Conservation (phyloP, 1,139 yeast species). For the Starmera stellimalicola region DNA sequence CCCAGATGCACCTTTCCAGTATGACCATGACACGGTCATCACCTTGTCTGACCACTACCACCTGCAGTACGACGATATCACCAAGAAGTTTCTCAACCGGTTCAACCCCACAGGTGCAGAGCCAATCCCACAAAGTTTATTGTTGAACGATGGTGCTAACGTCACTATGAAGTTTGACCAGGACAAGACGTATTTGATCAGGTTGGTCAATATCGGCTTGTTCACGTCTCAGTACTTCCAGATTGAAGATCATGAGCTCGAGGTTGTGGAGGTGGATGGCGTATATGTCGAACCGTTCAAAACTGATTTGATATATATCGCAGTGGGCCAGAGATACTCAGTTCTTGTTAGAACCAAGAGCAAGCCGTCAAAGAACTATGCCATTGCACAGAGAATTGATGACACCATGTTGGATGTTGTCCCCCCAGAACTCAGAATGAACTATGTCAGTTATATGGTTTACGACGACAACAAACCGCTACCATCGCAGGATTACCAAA, state of each 20-base stretch:
- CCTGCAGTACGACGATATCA: slow-evolving; percentile 34
- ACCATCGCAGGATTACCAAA: slow-evolving; percentile 17
- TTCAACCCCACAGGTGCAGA: slow-evolving; percentile 81
- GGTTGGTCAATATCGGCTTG: slow-evolving; percentile 58
- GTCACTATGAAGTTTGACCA: slow-evolving; percentile 49
- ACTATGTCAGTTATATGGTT: slow-evolving; percentile 44
- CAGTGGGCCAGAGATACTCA: slow-evolving; percentile 66
- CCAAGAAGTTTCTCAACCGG: slow-evolving; percentile 40
- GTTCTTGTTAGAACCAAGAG: slow-evolving; percentile 49
- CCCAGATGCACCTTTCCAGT: slow-evolving; percentile 39
- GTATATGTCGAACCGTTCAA: slow-evolving; percentile 47
- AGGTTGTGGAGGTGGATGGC: slow-evolving; percentile 70
- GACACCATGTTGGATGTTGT: slow-evolving; percentile 56
- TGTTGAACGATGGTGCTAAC: slow-evolving; percentile 57
- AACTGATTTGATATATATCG: slow-evolving; percentile 49
- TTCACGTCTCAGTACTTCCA: slow-evolving; percentile 65
- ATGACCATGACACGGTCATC: slow-evolving; percentile 52
- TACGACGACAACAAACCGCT: slow-evolving; percentile 33
- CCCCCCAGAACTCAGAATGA: slow-evolving; percentile 43
- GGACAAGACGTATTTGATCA: slow-evolving; percentile 50
- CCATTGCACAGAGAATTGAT: slow-evolving; percentile 56
- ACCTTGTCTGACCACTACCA: slow-evolving; percentile 60
- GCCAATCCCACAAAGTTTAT: slow-evolving; percentile 60
- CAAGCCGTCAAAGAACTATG: slow-evolving; percentile 37
- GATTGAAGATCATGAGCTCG: slow-evolving; percentile 59